A percentile compares a stretch with the other conserved stretches of the same genome.
Conservation (phyloP, 306 rosid genomes). For the Psophocarpus tetragonolobus region DNA sequence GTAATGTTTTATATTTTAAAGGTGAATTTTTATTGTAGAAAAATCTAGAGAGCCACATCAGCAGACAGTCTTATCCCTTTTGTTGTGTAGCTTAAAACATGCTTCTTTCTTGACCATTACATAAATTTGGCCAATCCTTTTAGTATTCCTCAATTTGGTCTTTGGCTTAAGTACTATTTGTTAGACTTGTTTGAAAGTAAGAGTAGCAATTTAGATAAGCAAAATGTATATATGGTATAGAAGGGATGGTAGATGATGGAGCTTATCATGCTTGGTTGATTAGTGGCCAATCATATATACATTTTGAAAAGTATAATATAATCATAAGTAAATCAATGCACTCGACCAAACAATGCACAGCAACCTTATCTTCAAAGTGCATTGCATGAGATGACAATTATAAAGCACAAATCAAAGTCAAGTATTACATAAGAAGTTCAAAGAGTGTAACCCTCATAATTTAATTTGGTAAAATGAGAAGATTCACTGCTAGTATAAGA, state of each 20-base stretch:
- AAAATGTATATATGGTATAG: conserved; percentile 17
- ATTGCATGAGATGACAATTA: conserved; percentile 17
- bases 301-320: background rate
- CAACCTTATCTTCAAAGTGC: conserved; percentile 32
- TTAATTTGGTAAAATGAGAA: background rate
- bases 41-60: background rate
- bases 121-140: background rate
- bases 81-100: conserved; percentile 18
- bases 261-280: conserved; percentile 37
- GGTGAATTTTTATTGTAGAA: background rate
- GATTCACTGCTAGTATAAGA: background rate
- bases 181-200: conserved; percentile 7
- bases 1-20: background rate
- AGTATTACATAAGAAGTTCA: conserved; percentile 15
- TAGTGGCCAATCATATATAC: conserved; percentile 32
- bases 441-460: background rate
- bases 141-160: background rate
- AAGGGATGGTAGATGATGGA: conserved; percentile 30
- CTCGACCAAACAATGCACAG: conserved; percentile 18
- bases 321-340: conserved; percentile 5
- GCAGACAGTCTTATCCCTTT: conserved; percentile 32
- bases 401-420: background rate
- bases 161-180: background rate
- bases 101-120: background rate
- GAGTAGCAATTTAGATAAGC: conserved; percentile 2